phyloP scores from a whole-genome alignment of 192 early-diverging fungal species.

The Linnemannia exigua region DNA sequence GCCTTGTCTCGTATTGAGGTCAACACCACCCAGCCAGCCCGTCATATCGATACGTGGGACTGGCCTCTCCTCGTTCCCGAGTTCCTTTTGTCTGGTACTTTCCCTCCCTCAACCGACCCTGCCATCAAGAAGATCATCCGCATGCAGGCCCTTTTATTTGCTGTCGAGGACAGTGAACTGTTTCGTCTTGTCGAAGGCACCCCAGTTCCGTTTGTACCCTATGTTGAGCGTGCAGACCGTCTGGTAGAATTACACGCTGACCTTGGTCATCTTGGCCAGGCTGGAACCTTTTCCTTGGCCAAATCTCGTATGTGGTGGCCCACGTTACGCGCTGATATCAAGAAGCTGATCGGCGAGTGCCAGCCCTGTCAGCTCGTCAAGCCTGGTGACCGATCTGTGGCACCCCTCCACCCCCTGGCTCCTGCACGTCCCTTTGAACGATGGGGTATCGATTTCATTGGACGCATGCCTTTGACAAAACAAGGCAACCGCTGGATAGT shows the following conservation, averaged over 20 bases:
- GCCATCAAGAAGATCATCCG: too few species aligned
- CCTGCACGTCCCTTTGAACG: background rate
- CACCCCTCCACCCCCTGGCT: background rate
- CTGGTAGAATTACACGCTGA: too few species aligned
- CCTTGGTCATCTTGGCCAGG: too few species aligned
- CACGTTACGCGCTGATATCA: background rate
- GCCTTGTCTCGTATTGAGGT: background rate
- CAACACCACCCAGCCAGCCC: background rate
- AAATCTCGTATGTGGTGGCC: constrained; percentile 10
- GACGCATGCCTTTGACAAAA: background rate
- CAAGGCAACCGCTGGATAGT: constrained; percentile 34
- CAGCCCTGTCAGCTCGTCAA: background rate
- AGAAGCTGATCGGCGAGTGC: background rate
- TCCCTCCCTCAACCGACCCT: too few species aligned
- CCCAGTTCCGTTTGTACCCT: too few species aligned
- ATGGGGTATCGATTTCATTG: constrained; percentile 11
- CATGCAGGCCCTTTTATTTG: too few species aligned
- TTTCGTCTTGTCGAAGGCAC: too few species aligned
- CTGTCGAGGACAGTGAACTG: too few species aligned
- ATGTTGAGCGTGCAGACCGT: too few species aligned
- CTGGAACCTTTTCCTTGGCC: too few species aligned
- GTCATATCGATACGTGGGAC: background rate
- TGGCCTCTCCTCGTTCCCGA: background rate
- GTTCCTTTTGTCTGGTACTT: background rate
- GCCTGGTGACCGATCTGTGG: constrained; percentile 3